Conservation (phyloP, 2,329 filamentous ascomycete species). For the Zasmidium citrigriseum region DNA sequence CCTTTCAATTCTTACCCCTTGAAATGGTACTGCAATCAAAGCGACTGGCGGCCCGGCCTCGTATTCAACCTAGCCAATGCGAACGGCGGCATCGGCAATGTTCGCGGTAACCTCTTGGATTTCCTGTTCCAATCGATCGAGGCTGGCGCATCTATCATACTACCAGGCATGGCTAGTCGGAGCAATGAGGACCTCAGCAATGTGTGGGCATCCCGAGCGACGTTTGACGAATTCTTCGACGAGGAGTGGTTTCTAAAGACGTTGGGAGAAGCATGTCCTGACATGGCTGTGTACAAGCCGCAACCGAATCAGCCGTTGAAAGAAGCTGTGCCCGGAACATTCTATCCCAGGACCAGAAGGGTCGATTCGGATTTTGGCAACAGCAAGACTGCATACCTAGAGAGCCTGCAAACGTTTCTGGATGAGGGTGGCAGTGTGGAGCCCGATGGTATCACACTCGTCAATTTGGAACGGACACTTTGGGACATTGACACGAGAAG, state of each 20-base stretch:
- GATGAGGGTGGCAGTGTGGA: not conserved
- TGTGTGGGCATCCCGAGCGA: conserved; percentile 25
- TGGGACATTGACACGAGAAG: conserved; percentile 35
- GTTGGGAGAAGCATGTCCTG: conserved; percentile 27
- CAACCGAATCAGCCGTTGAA: conserved; percentile 11
- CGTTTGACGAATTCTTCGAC: conserved; percentile 32
- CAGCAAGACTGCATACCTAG: conserved; percentile 17
- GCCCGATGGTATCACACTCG: conserved; percentile 13
- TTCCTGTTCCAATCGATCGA: conserved; percentile 15
- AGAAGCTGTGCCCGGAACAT: conserved; percentile 20
- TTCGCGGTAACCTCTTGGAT: conserved; percentile 14
- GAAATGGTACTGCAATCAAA: conserved; percentile 36
- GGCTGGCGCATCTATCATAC: conserved; percentile 43
- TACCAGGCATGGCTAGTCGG: conserved; percentile 20
- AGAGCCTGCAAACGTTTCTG: not conserved
- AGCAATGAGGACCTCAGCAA: conserved; percentile 19
- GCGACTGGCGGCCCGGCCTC: conserved; percentile 39
- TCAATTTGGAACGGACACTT: conserved; percentile 31
- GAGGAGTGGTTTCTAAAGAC: conserved; percentile 27
- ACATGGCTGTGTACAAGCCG: conserved; percentile 28
- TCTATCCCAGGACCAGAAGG: conserved; percentile 24
- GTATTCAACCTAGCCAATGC: conserved; percentile 48
- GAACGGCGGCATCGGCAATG: conserved; percentile 42
- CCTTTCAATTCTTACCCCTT: conserved; percentile 28
- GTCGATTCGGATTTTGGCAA: conserved; percentile 22